Conservation (phyloP, 352 stramenopile species). For the Thalassiosira livingstoniorum region DNA sequence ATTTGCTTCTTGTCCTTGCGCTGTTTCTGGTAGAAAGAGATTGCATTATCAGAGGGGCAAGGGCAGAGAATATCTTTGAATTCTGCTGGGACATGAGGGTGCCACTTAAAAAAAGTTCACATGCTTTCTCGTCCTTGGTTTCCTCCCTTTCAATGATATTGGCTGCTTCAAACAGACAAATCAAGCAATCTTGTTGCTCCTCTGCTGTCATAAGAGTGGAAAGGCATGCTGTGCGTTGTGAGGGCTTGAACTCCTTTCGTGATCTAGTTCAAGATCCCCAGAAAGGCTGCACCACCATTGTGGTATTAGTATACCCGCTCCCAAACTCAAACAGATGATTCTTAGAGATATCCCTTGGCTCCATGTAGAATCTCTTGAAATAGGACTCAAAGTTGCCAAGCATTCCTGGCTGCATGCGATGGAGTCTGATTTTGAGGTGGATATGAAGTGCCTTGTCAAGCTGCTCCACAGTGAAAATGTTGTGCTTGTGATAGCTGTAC, state of each 20-base stretch:
- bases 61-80: background rate
- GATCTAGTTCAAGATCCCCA: background rate
- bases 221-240: background rate
- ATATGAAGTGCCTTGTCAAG: background rate
- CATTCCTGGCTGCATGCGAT: background rate
- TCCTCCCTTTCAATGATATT: background rate
- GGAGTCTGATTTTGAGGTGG: background rate
- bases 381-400: background rate
- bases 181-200: background rate
- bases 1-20: too few species aligned
- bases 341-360: background rate
- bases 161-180: background rate
- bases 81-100: background rate
- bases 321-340: background rate
- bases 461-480: constrained; percentile 10
- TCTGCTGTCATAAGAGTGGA: background rate
- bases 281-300: background rate
- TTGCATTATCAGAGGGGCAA: too few species aligned
- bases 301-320: background rate
- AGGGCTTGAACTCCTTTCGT: background rate
- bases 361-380: background rate
- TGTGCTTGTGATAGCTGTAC: background rate
- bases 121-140: background rate
- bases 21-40: too few species aligned
- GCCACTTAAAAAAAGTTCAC: constrained; percentile 6